These are phyloP conservation scores for Pelargonium nanum DNA, from an alignment of 345 rosid species.

Conservation along the genomic window DNA sequence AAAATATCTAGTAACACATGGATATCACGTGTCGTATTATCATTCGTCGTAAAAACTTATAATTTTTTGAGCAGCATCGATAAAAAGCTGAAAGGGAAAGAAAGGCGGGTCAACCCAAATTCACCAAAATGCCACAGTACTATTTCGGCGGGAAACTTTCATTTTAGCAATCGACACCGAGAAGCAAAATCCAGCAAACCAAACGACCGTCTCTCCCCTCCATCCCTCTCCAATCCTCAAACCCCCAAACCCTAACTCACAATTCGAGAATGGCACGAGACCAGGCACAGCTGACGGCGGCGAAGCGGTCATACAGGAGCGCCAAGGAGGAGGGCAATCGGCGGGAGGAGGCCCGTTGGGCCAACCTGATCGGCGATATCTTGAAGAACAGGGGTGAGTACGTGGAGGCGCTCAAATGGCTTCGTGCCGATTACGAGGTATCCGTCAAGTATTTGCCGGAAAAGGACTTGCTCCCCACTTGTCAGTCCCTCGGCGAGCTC, in stretches of 20 bases:
- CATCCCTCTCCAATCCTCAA: too few species aligned
- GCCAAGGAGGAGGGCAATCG: slow-evolving; percentile 66
- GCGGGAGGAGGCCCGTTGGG: slow-evolving; percentile 92
- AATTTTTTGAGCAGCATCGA: too few species aligned
- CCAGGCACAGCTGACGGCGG: slow-evolving; percentile 29
- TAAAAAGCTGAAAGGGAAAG: too few species aligned
- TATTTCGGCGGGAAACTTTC: too few species aligned
- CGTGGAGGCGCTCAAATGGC: slow-evolving; percentile 79
- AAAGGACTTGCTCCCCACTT: slow-evolving; percentile 67
- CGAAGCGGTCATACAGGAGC: slow-evolving; percentile 52
- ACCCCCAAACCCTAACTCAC: not conserved
- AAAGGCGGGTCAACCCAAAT: slow-evolving; percentile 16
- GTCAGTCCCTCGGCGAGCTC: slow-evolving; percentile 87
- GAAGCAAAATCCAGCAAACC: too few species aligned
- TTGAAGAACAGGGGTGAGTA: slow-evolving; percentile 82
- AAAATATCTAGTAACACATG: too few species aligned
- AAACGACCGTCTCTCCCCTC: too few species aligned
- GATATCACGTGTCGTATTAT: too few species aligned
- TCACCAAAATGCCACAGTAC: slow-evolving; percentile 26
- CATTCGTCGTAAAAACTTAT: too few species aligned
- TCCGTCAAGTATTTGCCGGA: slow-evolving; percentile 52
- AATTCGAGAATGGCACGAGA: slow-evolving; percentile 35
- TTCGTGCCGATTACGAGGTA: slow-evolving; percentile 66
- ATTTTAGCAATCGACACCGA: too few species aligned
- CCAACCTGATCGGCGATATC: slow-evolving; percentile 67